Conservation (phyloP, 257 asterid species). For the Rubia yunnanensis region DNA sequence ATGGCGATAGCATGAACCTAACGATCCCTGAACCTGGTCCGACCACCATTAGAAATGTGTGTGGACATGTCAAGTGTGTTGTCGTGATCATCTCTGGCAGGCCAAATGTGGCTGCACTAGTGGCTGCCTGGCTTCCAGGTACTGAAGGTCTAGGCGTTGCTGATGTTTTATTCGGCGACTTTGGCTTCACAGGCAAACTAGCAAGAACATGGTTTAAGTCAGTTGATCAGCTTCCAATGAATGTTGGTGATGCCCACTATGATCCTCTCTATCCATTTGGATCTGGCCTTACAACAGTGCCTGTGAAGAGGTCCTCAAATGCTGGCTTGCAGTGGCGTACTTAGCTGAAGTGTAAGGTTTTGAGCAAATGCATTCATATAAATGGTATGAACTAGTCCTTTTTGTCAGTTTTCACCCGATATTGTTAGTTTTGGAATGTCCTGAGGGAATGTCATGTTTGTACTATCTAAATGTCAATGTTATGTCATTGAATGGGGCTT, state of each 20-base stretch:
- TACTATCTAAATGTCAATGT: too few species aligned
- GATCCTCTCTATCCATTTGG: constrained; percentile 74
- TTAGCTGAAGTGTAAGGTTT: neutral
- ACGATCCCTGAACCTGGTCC: constrained; percentile 55
- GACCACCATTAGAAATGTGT: constrained; percentile 40
- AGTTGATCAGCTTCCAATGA: constrained; percentile 75
- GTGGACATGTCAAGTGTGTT: constrained; percentile 47
- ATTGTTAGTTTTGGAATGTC: too few species aligned
- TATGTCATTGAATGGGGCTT: too few species aligned
- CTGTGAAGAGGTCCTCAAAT: constrained; percentile 18
- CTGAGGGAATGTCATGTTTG: too few species aligned
- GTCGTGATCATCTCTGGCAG: constrained; percentile 78
- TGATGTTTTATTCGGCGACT: constrained; percentile 56
- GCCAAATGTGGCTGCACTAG: constrained; percentile 58
- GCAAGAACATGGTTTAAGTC: constrained; percentile 76
- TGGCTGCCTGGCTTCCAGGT: constrained; percentile 92
- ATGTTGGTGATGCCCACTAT: constrained; percentile 61
- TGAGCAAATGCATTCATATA: too few species aligned
- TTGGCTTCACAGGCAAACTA: constrained; percentile 72
- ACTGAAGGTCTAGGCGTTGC: constrained; percentile 77
- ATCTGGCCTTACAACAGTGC: constrained; percentile 46
- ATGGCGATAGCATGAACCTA: constrained; percentile 57
- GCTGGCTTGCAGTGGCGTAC: neutral
- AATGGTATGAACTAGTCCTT: too few species aligned
- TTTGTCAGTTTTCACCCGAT: too few species aligned